Percentiles rank a stretch among this genome's conserved stretches.
These are phyloP conservation scores for Filobasidium wieringae DNA, from an alignment of 768 basidiomycete genomes.

Conservation along the genomic window DNA sequence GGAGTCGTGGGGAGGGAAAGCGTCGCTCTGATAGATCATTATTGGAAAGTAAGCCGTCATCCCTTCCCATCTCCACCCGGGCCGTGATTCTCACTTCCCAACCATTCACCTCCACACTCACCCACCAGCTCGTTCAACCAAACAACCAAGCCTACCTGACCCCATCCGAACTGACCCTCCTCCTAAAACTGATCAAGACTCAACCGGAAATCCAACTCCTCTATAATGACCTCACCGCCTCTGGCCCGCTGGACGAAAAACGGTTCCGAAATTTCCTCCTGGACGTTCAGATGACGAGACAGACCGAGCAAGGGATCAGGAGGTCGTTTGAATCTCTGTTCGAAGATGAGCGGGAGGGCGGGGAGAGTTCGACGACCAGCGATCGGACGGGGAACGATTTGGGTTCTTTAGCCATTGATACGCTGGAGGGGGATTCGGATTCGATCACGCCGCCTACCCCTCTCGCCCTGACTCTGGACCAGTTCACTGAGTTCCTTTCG, in stretches of 20 bases:
- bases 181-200: constrained; percentile 71
- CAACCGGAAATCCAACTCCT: constrained; percentile 68
- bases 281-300: constrained; percentile 42
- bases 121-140: no score
- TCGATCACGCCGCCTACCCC: no score
- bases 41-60: constrained; percentile 52
- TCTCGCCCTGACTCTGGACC: constrained; percentile 1
- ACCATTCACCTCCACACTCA: no score
- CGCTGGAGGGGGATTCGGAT: no score
- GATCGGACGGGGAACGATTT: no score
- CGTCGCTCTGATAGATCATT: not conserved
- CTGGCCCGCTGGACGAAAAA: constrained; percentile 40
- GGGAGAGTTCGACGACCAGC: no score
- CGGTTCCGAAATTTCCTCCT: constrained; percentile 49
- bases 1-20: not conserved
- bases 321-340: no score
- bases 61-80: no score
- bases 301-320: not conserved
- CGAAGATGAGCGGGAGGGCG: no score
- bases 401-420: no score
- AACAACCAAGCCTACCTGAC: constrained; percentile 52
- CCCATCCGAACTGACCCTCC: constrained; percentile 65
- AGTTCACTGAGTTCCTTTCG: constrained; percentile 60
- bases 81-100: no score
- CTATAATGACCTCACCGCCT: constrained; percentile 42